Base-by-base conservation (phyloP, 805 yeast species). In the Wickerhamomyces canadensis region DNA sequence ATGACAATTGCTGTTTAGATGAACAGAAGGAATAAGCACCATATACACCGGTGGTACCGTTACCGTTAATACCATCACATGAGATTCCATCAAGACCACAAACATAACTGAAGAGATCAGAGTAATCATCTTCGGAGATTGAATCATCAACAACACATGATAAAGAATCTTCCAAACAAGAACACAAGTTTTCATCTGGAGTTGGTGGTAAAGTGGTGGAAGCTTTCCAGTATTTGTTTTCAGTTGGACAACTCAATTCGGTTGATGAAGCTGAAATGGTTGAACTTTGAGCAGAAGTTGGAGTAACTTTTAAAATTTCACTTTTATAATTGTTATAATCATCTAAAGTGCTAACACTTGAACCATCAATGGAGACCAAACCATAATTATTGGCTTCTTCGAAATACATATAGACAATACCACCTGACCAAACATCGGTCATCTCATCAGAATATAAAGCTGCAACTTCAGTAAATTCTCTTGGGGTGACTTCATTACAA, bases 361-460 rank as follows among this genome's bases (percentile, higher is more conserved):
- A 57, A 47, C 57, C 59, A 36, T 61, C 64, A 44, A 78, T 61
- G 37, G 74, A 47, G 37, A 83, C 89, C 56, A 83, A 71, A 67
- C 94, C 91, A 55, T 81, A 83, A 52, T 82, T 61, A 65, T 83
- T 83, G 38, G 64, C 66, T 67, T 84, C 91, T 67, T 84, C 72
- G 64, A 76, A 84, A 67, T 83, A 84, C 89, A 83, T 78, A 68
- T 82, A 84, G 38, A 83, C 91, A 55, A 84, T 83, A 74, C 91
- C 94, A 66, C 94, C 91, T 35, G 91, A 83, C 93, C 91, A 84
- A 43, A 81, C 81, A 59, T 72, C 82, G 46, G 88, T 82, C 94
- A 84, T 84, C 27, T 82, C 67, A 35, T 59, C 57, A 46, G 80
- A 67, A 65, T 72, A 84, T 27, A 84, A 54, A 41, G 87, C 70